Evolutionary conservation across 257 asterid species (phyloP).

Genomic region (Fraxinus americana): DNA sequence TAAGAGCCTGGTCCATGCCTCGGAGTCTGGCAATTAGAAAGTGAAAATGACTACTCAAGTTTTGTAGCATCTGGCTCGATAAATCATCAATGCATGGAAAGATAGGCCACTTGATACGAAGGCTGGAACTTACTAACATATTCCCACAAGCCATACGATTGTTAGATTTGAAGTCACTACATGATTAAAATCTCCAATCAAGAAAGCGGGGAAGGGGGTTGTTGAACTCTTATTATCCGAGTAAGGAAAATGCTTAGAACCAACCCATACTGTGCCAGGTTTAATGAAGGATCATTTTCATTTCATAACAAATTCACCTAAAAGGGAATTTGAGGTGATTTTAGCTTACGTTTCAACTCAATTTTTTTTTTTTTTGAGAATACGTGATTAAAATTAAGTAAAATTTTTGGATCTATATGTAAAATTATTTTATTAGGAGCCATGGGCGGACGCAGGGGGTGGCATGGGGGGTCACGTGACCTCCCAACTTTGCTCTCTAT

Average conservation of each 20-base stretch:
- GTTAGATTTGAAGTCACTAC: not conserved
- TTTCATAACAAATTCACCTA: slow-evolving; percentile 18
- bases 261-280: not conserved
- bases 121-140: slow-evolving; percentile 29
- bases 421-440: too few species aligned
- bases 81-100: too few species aligned
- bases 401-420: too few species aligned
- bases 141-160: slow-evolving; percentile 24
- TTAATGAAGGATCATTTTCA: slow-evolving; percentile 8
- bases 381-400: too few species aligned
- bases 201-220: slow-evolving; percentile 5
- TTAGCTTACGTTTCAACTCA: not conserved
- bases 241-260: slow-evolving; percentile 4
- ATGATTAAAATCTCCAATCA: slow-evolving; percentile 13
- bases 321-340: not conserved
- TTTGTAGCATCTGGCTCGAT: too few species aligned
- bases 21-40: too few species aligned
- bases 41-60: too few species aligned
- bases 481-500: too few species aligned
- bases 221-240: slow-evolving; percentile 11
- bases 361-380: too few species aligned
- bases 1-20: too few species aligned
- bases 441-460: too few species aligned
- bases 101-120: not conserved
- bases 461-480: too few species aligned